phyloP scores from a whole-genome alignment of 176 grass and related monocot genomes.

The Avena atlantica region DNA sequence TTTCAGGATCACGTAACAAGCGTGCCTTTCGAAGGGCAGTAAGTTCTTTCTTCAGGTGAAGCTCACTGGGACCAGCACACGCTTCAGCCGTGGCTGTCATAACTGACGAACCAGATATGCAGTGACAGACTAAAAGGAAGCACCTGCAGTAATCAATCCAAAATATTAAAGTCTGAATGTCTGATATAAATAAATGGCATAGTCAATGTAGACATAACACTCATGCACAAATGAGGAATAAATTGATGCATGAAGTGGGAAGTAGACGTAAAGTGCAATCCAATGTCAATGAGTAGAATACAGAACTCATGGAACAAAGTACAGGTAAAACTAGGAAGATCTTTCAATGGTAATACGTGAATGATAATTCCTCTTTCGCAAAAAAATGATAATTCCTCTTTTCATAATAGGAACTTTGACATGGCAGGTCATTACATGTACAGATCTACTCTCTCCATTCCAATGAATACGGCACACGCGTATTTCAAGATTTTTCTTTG shows the following conservation, averaged over 20 bases:
- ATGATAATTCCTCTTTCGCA: neutral
- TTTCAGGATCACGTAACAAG: constrained; percentile 88
- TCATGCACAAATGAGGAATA: neutral
- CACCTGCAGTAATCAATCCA: constrained; percentile 43
- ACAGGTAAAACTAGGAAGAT: neutral
- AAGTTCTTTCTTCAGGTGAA: constrained; percentile 96
- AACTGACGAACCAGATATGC: constrained; percentile 25
- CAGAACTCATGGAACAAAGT: neutral
- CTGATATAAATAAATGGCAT: constrained; percentile 27
- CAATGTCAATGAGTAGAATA: neutral
- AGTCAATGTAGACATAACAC: constrained; percentile 18
- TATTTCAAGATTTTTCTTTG: too few species aligned
- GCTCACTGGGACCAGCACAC: constrained; percentile 76
- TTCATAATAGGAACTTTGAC: neutral
- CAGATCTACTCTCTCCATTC: too few species aligned
- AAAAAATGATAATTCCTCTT: constrained; percentile 3
- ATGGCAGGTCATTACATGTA: constrained; percentile 19
- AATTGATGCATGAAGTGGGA: constrained; percentile 27
- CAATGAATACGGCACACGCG: too few species aligned
- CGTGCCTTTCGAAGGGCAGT: constrained; percentile 74
- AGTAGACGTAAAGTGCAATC: constrained; percentile 1
- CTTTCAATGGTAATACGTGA: constrained; percentile 14
- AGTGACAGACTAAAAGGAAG: constrained; percentile 36
- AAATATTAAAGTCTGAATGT: constrained; percentile 24
- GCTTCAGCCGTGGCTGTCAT: constrained; percentile 63